Evolutionary conservation across 495 filamentous ascomycete genomes (phyloP).

Genomic region (Xylaria bambusicola): DNA sequence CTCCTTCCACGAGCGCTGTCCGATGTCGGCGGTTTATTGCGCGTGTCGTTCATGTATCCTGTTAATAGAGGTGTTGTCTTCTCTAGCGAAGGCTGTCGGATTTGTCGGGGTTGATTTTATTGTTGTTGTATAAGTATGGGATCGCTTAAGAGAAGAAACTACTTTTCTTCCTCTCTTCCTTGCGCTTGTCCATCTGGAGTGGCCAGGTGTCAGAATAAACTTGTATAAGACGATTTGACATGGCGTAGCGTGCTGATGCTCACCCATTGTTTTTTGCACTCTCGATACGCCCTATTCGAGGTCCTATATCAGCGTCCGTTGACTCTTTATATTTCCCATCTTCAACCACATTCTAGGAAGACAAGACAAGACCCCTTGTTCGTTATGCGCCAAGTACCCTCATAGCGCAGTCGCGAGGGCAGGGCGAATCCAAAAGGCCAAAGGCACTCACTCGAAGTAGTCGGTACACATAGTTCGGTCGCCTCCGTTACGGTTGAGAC

Average conservation of each 20-base stretch:
- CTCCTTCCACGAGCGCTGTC: no score
- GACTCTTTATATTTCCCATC: background rate
- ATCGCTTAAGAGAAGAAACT: constrained; percentile 17
- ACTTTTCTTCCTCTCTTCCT: constrained; percentile 45
- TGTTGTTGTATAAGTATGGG: no score
- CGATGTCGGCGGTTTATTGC: no score
- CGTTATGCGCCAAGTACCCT: background rate
- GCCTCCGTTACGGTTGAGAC: constrained; percentile 81
- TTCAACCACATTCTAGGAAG: background rate
- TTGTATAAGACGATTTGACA: background rate
- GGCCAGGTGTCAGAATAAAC: constrained; percentile 19
- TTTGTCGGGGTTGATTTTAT: no score
- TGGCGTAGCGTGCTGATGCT: constrained; percentile 32
- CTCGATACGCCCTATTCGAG: constrained; percentile 74
- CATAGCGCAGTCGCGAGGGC: no score
- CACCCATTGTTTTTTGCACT: constrained; percentile 95
- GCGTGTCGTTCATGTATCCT: no score
- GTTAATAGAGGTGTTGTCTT: no score
- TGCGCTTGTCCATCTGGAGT: constrained; percentile 51
- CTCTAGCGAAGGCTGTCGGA: no score
- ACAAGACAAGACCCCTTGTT: no score
- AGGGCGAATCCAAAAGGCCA: background rate
- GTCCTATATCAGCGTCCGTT: constrained; percentile 22
- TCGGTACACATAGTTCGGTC: constrained; percentile 86
- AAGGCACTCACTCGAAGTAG: constrained; percentile 82